Evolutionary conservation across 129 eudicot species (phyloP).

Genomic region (Flaveria ramosissima): DNA sequence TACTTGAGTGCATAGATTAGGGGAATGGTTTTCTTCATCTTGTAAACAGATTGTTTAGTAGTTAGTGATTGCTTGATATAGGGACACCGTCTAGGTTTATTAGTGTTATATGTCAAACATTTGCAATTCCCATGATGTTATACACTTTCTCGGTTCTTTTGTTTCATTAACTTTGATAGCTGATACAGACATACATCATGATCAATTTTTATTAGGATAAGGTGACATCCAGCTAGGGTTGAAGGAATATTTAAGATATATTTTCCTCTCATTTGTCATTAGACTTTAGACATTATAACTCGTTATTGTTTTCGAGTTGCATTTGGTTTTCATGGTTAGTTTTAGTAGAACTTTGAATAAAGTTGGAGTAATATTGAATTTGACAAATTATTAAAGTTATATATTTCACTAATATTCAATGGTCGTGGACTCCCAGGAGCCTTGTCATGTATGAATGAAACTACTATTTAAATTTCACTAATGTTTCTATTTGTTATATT

Average conservation of each 20-base stretch:
- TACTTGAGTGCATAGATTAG: background rate
- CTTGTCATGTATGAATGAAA: background rate
- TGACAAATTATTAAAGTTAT: background rate
- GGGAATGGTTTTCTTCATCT: background rate
- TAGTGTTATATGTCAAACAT: background rate
- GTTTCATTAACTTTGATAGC: background rate
- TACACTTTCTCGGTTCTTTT: background rate
- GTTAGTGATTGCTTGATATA: background rate
- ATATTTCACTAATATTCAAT: background rate
- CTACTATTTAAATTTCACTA: background rate
- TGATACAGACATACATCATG: background rate
- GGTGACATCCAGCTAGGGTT: background rate
- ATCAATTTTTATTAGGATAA: background rate
- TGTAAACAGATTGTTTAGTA: conserved; percentile 1
- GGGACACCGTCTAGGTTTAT: background rate
- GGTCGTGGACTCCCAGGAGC: background rate
- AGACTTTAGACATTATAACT: background rate
- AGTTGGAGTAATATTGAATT: conserved; percentile 6
- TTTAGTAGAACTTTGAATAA: background rate
- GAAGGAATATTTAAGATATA: background rate
- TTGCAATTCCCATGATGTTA: background rate
- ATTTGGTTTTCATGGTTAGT: background rate
- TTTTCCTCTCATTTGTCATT: background rate
- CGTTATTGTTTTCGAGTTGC: background rate
- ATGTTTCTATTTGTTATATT: conserved; percentile 20